A percentile compares a stretch with the other conserved stretches of the same genome.
These are phyloP conservation scores for Tolypocladium tundrense DNA, from an alignment of 2,329 filamentous ascomycete genomes.

Conservation along the genomic window DNA sequence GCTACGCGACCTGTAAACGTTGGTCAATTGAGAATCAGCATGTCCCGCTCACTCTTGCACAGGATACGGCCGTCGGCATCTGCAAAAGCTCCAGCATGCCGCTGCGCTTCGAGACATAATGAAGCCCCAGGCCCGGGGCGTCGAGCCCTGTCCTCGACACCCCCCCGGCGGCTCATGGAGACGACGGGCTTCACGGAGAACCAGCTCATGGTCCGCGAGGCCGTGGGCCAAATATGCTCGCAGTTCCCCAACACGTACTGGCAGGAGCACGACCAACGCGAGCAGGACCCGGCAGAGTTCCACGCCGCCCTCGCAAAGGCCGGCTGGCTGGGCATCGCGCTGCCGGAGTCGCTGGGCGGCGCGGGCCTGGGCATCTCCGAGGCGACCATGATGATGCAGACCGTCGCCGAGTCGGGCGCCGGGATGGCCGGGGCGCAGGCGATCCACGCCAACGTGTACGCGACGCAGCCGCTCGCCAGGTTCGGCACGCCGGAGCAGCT, in stretches of 20 bases:
- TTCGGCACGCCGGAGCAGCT: slow-evolving; percentile 61
- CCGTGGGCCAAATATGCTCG: slow-evolving; percentile 57
- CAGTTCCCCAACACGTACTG: slow-evolving; percentile 68
- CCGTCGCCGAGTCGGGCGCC: slow-evolving; percentile 66
- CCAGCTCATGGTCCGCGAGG: slow-evolving; percentile 62
- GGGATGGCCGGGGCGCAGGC: slow-evolving; percentile 63
- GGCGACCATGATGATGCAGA: slow-evolving; percentile 81
- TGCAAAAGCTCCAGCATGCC: not conserved
- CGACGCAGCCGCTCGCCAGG: slow-evolving; percentile 63
- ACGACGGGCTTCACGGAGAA: slow-evolving; percentile 61
- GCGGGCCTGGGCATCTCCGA: slow-evolving; percentile 69
- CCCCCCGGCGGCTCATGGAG: slow-evolving; percentile 49
- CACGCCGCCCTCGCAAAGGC: slow-evolving; percentile 64
- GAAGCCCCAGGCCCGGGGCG: not conserved
- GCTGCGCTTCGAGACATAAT: not conserved
- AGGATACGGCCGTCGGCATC: not conserved
- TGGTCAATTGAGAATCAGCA: not conserved
- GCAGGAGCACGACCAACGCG: slow-evolving; percentile 61
- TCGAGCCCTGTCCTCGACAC: slow-evolving; percentile 23
- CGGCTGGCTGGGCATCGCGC: slow-evolving; percentile 73
- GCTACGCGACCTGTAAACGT: not conserved
- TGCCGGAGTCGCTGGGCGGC: slow-evolving; percentile 66
- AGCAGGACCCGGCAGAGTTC: slow-evolving; percentile 63
- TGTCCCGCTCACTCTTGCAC: not conserved
- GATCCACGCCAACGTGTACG: slow-evolving; percentile 60